phyloP scores from a whole-genome alignment of 331 rosid species.

The Quercus tomentella region DNA sequence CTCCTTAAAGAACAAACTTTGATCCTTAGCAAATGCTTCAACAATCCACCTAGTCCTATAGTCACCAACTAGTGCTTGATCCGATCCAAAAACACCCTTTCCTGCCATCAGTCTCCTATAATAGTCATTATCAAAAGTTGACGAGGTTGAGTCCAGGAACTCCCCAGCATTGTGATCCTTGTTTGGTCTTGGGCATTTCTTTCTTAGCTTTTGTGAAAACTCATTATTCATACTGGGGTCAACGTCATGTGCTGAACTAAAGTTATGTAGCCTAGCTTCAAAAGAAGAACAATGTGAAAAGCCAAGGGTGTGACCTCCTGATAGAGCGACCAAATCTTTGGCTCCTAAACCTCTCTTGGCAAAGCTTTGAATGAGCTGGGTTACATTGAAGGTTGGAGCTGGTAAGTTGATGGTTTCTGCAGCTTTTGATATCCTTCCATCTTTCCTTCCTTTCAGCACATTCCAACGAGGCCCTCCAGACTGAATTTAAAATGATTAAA shows the following conservation, averaged over 20 bases:
- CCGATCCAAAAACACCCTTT: conserved; percentile 61
- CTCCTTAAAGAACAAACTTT: conserved; percentile 52
- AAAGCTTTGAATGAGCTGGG: conserved; percentile 63
- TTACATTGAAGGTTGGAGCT: conserved; percentile 58
- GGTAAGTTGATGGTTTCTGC: conserved; percentile 67
- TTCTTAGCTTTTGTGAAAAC: conserved; percentile 48
- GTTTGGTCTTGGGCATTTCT: conserved; percentile 53
- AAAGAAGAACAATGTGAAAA: conserved; percentile 85
- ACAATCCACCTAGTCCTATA: conserved; percentile 65
- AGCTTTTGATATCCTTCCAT: conserved; percentile 70
- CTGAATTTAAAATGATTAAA: conserved; percentile 13
- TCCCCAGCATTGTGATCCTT: conserved; percentile 49
- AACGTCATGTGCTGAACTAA: conserved; percentile 39
- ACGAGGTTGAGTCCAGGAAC: conserved; percentile 64
- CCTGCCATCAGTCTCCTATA: conserved; percentile 46
- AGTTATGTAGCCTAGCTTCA: conserved; percentile 44
- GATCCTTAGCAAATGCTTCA: conserved; percentile 63
- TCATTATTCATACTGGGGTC: conserved; percentile 55
- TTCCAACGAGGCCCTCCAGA: conserved; percentile 86
- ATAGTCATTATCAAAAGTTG: conserved; percentile 69
- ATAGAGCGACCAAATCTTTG: conserved; percentile 66
- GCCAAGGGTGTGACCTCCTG: conserved; percentile 85
- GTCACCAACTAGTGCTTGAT: conserved; percentile 60
- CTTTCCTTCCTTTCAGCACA: conserved; percentile 81
- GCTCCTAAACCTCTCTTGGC: conserved; percentile 62